Conservation (phyloP, 2,329 filamentous ascomycete genomes). For the Aureobasidium vineae region DNA sequence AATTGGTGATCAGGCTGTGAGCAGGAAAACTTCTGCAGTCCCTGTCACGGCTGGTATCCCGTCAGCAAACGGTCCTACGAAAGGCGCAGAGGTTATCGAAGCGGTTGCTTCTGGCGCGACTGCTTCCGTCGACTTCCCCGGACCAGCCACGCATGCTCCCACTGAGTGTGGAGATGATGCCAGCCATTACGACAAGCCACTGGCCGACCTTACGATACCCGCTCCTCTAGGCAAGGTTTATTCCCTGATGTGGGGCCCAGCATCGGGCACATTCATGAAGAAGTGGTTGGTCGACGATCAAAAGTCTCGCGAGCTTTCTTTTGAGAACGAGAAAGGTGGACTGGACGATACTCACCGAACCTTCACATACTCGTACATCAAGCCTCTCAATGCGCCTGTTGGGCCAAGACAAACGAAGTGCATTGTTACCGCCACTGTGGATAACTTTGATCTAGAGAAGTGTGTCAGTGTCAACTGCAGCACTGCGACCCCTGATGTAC, state of each 20-base stretch:
- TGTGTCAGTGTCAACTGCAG: slow-evolving; percentile 76
- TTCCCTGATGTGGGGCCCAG: slow-evolving; percentile 78
- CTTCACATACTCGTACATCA: slow-evolving; percentile 82
- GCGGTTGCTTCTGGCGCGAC: slow-evolving; percentile 44
- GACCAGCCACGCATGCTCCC: slow-evolving; percentile 73
- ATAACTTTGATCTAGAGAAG: slow-evolving; percentile 82
- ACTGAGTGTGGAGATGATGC: slow-evolving; percentile 81
- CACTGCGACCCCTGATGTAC: slow-evolving; percentile 91
- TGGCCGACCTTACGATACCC: slow-evolving; percentile 81
- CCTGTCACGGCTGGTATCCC: slow-evolving; percentile 40
- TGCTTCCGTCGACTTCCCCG: slow-evolving; percentile 68
- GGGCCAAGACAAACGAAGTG: slow-evolving; percentile 95
- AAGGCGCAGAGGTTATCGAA: slow-evolving; percentile 15
- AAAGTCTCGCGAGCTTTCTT: slow-evolving; percentile 82
- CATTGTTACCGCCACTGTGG: slow-evolving; percentile 80
- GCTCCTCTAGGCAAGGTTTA: slow-evolving; percentile 93
- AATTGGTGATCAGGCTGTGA: slow-evolving; percentile 48
- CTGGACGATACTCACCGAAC: slow-evolving; percentile 67
- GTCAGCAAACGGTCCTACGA: slow-evolving; percentile 33
- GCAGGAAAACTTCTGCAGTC: slow-evolving; percentile 68
- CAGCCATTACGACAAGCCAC: slow-evolving; percentile 77
- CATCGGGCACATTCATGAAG: slow-evolving; percentile 75
- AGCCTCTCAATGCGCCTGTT: slow-evolving; percentile 78
- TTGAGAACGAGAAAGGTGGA: slow-evolving; percentile 78
- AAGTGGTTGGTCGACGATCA: slow-evolving; percentile 85